Evolutionary conservation across 768 basidiomycete species (phyloP).

Genomic region (Trametes elegans): DNA sequence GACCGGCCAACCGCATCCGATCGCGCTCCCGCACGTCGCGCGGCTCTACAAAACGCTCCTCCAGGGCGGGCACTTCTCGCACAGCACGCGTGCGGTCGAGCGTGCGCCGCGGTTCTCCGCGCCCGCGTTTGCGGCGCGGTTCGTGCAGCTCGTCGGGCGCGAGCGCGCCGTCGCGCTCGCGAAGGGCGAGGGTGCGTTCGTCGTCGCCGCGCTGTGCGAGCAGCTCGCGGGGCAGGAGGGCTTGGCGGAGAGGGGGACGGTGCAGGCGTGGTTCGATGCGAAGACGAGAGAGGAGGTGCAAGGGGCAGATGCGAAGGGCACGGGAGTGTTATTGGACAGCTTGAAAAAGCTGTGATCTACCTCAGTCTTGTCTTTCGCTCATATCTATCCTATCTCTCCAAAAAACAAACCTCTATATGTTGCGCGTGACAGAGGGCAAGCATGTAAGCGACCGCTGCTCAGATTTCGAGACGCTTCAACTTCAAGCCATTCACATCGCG

Average conservation of each 20-base stretch:
- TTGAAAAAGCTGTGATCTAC: slow-evolving; percentile 35
- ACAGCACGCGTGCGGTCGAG: slow-evolving; percentile 52
- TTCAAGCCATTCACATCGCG: too few species aligned
- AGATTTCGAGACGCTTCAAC: too few species aligned
- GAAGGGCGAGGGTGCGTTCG: slow-evolving; percentile 63
- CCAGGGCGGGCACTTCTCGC: slow-evolving; percentile 88
- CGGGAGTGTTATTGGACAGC: slow-evolving; percentile 64
- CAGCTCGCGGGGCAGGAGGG: slow-evolving; percentile 30
- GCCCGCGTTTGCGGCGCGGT: slow-evolving; percentile 53
- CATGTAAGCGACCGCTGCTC: too few species aligned
- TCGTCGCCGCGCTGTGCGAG: slow-evolving; percentile 71
- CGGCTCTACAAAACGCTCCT: slow-evolving; percentile 86
- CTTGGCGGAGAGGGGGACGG: slow-evolving; percentile 39
- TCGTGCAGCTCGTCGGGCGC: slow-evolving; percentile 53
- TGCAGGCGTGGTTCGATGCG: slow-evolving; percentile 59
- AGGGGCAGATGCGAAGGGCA: slow-evolving; percentile 64
- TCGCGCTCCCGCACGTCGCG: slow-evolving; percentile 80
- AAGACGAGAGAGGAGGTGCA: slow-evolving; percentile 48
- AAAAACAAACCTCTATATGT: too few species aligned
- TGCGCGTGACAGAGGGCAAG: too few species aligned
- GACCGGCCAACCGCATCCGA: slow-evolving; percentile 55
- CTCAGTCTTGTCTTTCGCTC: neutral
- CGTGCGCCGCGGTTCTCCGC: slow-evolving; percentile 55
- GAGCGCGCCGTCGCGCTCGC: slow-evolving; percentile 57
- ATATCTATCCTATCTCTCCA: neutral